phyloP scores from a whole-genome alignment of 257 asterid genomes.

The Avicennia marina region DNA sequence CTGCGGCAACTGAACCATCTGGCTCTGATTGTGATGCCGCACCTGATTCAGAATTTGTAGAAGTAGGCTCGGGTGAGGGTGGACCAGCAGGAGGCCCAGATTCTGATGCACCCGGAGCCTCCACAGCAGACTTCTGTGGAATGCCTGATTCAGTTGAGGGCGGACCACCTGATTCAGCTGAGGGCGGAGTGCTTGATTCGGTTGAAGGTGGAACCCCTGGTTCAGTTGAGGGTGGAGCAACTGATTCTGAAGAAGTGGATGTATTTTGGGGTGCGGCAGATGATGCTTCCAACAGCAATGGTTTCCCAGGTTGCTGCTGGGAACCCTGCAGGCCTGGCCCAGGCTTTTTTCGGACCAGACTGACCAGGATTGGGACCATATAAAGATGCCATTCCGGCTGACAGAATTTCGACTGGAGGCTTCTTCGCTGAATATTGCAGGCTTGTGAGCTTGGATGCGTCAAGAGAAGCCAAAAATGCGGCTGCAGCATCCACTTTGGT shows the following conservation, averaged over 20 bases:
- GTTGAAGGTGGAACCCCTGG: conserved; percentile 20
- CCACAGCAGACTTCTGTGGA: conserved; percentile 11
- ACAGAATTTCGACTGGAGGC: conserved; percentile 89
- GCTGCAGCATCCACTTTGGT: conserved; percentile 88
- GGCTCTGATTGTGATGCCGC: conserved; percentile 23
- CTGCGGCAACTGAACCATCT: conserved; percentile 29
- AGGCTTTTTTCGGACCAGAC: conserved; percentile 53
- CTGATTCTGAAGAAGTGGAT: conserved; percentile 30
- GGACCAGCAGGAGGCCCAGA: conserved; percentile 22
- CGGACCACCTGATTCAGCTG: conserved; percentile 12
- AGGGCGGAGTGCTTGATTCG: conserved; percentile 19
- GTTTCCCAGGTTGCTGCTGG: conserved; percentile 59
- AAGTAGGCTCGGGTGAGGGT: conserved; percentile 31
- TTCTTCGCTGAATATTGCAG: conserved; percentile 91
- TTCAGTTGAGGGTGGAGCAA: conserved; percentile 28
- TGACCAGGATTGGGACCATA: conserved; percentile 97
- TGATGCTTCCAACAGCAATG: conserved; percentile 60
- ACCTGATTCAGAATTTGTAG: conserved; percentile 23
- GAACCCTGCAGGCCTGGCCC: conserved; percentile 39
- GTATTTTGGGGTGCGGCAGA: conserved; percentile 32
- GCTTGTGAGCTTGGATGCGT: conserved; percentile 88
- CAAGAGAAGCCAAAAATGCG: conserved; percentile 92
- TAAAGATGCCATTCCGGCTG: conserved; percentile 93
- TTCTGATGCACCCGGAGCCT: conserved; percentile 24
- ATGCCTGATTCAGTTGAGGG: conserved; percentile 33